Base-by-base conservation (phyloP, 768 basidiomycete species). In the Kockovaella imperatae region DNA sequence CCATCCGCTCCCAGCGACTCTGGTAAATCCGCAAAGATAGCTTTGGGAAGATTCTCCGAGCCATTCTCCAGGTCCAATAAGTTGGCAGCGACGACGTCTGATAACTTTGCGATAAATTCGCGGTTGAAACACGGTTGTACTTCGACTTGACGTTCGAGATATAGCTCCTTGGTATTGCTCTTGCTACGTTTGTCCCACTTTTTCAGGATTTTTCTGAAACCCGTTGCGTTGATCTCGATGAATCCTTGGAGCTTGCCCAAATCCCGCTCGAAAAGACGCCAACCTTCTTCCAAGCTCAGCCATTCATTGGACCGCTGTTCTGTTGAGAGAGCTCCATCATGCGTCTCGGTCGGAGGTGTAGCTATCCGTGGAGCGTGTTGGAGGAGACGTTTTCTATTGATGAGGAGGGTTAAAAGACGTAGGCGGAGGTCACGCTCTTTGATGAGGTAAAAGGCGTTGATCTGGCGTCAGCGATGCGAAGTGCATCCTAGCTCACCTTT, bases 121-220 rank as follows among this genome's bases (percentile, higher is more conserved):
- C 91, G 77, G 66, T 96, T 91, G 74, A 96, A 96, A 35, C 91
- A 89, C 0, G 91, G 95, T 61, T 97, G 95, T n/a, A 97, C 86
- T 57, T 99, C 95, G 2, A 99, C 91, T 68, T 97, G 95, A 25
- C 95, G 81, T 38, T 87, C 80, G 17, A 99, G 80, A 72, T 97
- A 97, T 4, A 97, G 77, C 64, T 99, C 95, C 67, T 90, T 96
- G n/a, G 87, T 97, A 18, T 83, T 82, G 1, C 87, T 89, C 35
- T 83, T 95, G 30, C 89, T 89, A 39, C 88, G 80, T 73, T 97
- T 99, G 73, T 97, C 95, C 78, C 88, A 99, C 69, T 99, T 99
- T 68, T 99, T 97, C 53, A 96, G 73, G 40, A 97, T 96, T 71
- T 97, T 97, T 36, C 91, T 80, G 70, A 97, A 97, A 3, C 90